Evolutionary conservation across 2,329 filamentous ascomycete genomes (phyloP).

Genomic region (Dendryphion nanum): DNA sequence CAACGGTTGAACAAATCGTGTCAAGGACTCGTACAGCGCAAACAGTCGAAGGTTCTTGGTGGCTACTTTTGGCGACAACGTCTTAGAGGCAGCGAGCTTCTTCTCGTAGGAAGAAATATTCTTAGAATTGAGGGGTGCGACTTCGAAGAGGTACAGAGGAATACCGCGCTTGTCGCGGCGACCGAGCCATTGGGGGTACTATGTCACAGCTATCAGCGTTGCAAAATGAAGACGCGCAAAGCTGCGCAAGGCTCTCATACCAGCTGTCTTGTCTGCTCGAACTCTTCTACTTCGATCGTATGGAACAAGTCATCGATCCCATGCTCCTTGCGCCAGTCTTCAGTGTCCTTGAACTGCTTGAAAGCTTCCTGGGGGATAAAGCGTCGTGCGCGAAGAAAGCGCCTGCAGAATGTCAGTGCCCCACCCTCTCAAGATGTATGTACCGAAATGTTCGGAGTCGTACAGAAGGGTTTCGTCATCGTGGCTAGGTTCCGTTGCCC

Average conservation of each 20-base stretch:
- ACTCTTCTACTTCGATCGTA: slow-evolving; percentile 81
- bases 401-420: slow-evolving; percentile 51
- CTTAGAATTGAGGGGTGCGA: slow-evolving; percentile 78
- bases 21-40: slow-evolving; percentile 90
- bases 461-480: slow-evolving; percentile 73
- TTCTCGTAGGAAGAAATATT: slow-evolving; percentile 78
- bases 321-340: slow-evolving; percentile 81
- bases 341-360: slow-evolving; percentile 82
- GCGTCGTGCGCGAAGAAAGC: slow-evolving; percentile 80
- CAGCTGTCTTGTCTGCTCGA: slow-evolving; percentile 74
- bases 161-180: slow-evolving; percentile 87
- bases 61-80: slow-evolving; percentile 63
- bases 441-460: slow-evolving; percentile 20
- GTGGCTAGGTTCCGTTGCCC: slow-evolving; percentile 54
- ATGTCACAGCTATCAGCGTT: slow-evolving; percentile 18
- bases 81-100: slow-evolving; percentile 53
- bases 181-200: slow-evolving; percentile 96
- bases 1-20: slow-evolving; percentile 80
- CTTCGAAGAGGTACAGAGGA: slow-evolving; percentile 87
- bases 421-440: slow-evolving; percentile 4
- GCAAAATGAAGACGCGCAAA: slow-evolving; percentile 2
- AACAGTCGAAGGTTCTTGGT: slow-evolving; percentile 82
- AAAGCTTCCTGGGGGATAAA: slow-evolving; percentile 77
- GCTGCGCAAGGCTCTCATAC: slow-evolving; percentile 42
- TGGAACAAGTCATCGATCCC: slow-evolving; percentile 76